phyloP scores from a whole-genome alignment of 345 rosid species.

The Corchorus olitorius region DNA sequence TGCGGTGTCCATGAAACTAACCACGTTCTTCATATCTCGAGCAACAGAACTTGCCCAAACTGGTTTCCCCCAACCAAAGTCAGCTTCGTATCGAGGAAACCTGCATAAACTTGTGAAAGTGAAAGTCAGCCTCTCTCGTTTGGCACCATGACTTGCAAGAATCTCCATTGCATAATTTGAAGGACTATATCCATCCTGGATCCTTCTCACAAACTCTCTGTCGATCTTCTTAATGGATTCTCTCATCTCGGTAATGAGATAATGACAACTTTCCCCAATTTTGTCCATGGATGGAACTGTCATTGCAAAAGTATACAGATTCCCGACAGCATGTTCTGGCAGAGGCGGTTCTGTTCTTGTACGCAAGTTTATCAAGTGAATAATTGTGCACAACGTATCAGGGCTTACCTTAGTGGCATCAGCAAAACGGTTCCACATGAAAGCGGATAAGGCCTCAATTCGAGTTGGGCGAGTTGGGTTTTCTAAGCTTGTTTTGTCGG shows the following conservation, averaged over 20 bases:
- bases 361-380: slow-evolving; percentile 38
- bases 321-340: not conserved
- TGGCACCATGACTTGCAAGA: no score
- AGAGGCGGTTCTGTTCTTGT: slow-evolving; percentile 4
- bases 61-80: no score
- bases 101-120: no score
- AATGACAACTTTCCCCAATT: no score
- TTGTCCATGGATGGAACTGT: not conserved
- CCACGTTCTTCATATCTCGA: no score
- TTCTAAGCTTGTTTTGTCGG: not conserved
- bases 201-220: not conserved
- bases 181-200: not conserved
- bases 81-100: no score
- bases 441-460: slow-evolving; percentile 14
- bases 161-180: no score
- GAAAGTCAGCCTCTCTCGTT: no score
- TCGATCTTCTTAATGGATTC: not conserved
- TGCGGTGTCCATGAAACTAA: no score
- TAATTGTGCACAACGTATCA: not conserved
- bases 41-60: no score
- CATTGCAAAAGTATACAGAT: not conserved
- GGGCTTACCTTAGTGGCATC: not conserved
- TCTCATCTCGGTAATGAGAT: not conserved
- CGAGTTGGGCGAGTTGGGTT: slow-evolving; percentile 19
- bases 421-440: not conserved